Percentiles rank a stretch among this genome's conserved stretches.
phyloP scores from a whole-genome alignment of 2,329 filamentous ascomycete genomes.

The Sclerotinia minor region DNA sequence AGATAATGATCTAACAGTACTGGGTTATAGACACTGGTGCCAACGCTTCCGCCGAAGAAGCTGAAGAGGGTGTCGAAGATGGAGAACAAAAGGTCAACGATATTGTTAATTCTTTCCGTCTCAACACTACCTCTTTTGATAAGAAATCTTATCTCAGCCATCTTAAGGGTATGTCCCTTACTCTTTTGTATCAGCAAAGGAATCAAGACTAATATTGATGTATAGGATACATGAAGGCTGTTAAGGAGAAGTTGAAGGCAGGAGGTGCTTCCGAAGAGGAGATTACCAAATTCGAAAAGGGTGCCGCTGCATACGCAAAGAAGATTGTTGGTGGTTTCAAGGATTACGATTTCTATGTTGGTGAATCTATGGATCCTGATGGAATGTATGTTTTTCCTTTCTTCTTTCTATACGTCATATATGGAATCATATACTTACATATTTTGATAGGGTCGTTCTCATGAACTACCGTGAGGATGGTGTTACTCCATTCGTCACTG shows the following conservation, averaged over 20 bases:
- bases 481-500: conserved; percentile 79
- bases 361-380: conserved; percentile 88
- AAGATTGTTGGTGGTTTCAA: conserved; percentile 82
- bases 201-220: not conserved
- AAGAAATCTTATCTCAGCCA: conserved; percentile 84
- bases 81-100: conserved; percentile 77
- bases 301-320: conserved; percentile 74
- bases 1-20: not conserved
- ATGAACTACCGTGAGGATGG: conserved; percentile 99
- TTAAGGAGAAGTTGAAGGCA: conserved; percentile 70
- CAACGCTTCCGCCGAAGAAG: conserved; percentile 93
- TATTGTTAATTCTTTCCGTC: conserved; percentile 88
- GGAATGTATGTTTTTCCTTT: conserved; percentile 70
- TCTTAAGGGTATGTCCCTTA: conserved; percentile 71
- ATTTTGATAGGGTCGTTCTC: conserved; percentile 69
- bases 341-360: conserved; percentile 93
- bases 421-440: conserved; percentile 19
- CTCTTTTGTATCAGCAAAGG: conserved; percentile 17
- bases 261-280: conserved; percentile 62
- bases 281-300: conserved; percentile 77
- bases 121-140: conserved; percentile 75
- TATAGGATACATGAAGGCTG: conserved; percentile 84
- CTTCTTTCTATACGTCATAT: conserved; percentile 1
- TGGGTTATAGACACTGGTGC: conserved; percentile 72
- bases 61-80: conserved; percentile 70